phyloP scores from a whole-genome alignment of 352 stramenopile genomes.

The Thraustochytrium striatum region DNA sequence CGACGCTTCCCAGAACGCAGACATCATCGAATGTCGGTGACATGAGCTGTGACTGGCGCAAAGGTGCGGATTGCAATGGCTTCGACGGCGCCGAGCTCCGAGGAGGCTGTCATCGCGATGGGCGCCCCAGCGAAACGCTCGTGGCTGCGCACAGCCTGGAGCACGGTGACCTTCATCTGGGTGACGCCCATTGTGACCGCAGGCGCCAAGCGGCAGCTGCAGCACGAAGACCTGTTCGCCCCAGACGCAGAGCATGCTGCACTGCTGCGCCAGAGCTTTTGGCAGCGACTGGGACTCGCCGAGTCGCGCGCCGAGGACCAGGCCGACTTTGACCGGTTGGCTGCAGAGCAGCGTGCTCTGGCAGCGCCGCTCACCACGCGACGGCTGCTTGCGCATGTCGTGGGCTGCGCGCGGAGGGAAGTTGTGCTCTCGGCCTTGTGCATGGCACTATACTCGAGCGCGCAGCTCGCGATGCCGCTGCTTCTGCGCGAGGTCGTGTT shows the following conservation, averaged over 20 bases:
- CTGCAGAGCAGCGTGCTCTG: too few relatives aligned
- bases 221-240: background rate
- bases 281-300: background rate
- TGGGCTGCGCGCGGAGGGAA: background rate
- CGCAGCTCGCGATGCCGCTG: constrained; percentile 4
- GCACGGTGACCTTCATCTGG: constrained; percentile 26
- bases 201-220: constrained; percentile 3
- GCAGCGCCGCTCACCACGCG: background rate
- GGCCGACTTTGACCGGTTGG: too few relatives aligned
- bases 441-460: constrained; percentile 10
- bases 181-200: constrained; percentile 2
- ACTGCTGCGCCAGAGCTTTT: background rate
- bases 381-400: background rate
- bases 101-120: too few relatives aligned
- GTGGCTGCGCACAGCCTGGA: too few relatives aligned
- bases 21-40: too few relatives aligned
- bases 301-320: too few relatives aligned
- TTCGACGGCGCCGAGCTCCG: too few relatives aligned
- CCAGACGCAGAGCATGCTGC: background rate
- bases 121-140: too few relatives aligned
- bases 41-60: too few relatives aligned
- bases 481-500: background rate
- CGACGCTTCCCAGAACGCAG: too few relatives aligned
- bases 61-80: too few relatives aligned
- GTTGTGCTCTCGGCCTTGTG: background rate